Base-by-base conservation (phyloP, 352 stramenopile genomes). In the Globisporangium megalacanthum region DNA sequence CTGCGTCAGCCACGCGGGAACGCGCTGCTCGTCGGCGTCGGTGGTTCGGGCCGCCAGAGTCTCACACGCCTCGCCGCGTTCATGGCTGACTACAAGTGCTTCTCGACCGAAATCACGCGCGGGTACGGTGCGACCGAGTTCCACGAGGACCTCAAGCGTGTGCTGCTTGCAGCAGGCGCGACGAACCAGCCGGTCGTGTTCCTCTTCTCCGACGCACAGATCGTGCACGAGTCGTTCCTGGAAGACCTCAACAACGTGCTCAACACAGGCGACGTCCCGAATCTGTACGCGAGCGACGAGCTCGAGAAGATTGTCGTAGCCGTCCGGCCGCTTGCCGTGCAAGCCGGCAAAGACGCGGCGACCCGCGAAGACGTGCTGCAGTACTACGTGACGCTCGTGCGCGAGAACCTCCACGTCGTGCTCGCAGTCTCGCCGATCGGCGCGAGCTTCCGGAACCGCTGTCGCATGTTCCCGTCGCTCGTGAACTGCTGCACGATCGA, bases 241-340 rank as follows among this genome's bases (percentile, higher is more conserved):
- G 93, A 98, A 56, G 93, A 98, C 52, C 95, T 98, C 70, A 98
- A 98, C 70, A 97, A 98, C 52, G 69, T 98, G 9, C 70, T 98
- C 33, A 97, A 97, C 65, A 96, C 85, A 10, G 93, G 92, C 20
- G 90, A 98, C 60, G 90, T 98, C 1, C 90, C 92, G 0, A 97
- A 98, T 56, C 54, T 98, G 58, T 98, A 97, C 52, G 85, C 89
- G 1, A 77, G 60, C n/a, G 91, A 97, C 46, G 91, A 97, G 44
- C 61, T 94, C 8, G 90, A 97, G 59, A 93, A 94, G 55, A 97
- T 97, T 49, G 72, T 97, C 14, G 60, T 62, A 3, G 83, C 88
- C 61, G 88, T 97, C 42, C 75, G 88, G 6, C 85, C 86, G 8
- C 56, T 96, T 6, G 86, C 89, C 0, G 79, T 82, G 15, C 75